Percentiles rank a stretch among this genome's conserved stretches.
Conservation (phyloP, 2,329 filamentous ascomycete species). For the Clarireedia monteithiana region DNA sequence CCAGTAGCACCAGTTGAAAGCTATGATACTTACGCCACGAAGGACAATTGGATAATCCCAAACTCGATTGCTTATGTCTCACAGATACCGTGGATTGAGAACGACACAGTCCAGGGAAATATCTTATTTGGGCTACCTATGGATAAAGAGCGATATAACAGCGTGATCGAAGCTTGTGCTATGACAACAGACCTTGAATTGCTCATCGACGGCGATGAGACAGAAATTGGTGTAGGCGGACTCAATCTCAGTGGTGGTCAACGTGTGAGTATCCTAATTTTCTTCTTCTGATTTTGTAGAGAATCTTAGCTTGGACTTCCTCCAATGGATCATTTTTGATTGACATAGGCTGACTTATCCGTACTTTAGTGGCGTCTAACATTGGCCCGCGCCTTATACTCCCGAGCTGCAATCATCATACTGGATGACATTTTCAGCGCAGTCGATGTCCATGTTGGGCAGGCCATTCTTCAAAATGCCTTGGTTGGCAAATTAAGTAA, state of each 20-base stretch:
- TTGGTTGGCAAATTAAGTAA: constrained; percentile 60
- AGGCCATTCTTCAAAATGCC: constrained; percentile 69
- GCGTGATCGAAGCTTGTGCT: constrained; percentile 63
- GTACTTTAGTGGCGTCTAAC: constrained; percentile 59
- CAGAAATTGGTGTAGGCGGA: constrained; percentile 74
- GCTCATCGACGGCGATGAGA: constrained; percentile 65
- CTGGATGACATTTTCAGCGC: constrained; percentile 76
- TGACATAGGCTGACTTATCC: no score
- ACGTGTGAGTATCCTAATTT: constrained; percentile 25
- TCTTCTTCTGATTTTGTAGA: no score
- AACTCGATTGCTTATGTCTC: constrained; percentile 64
- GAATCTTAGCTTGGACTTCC: no score
- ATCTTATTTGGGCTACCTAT: constrained; percentile 67
- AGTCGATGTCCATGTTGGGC: constrained; percentile 70
- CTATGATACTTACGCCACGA: constrained; percentile 51
- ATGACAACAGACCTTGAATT: constrained; percentile 67
- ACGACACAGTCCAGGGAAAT: constrained; percentile 67
- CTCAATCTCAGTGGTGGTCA: constrained; percentile 78
- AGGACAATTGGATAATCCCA: constrained; percentile 56
- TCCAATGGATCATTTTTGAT: constrained; percentile 29
- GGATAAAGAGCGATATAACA: constrained; percentile 56
- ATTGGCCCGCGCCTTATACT: constrained; percentile 71
- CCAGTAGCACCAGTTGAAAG: constrained; percentile 46
- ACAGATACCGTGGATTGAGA: constrained; percentile 79
- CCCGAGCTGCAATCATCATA: constrained; percentile 65